These are phyloP conservation scores for Rhizophora apiculata DNA, from an alignment of 345 rosid species.

Conservation along the genomic window DNA sequence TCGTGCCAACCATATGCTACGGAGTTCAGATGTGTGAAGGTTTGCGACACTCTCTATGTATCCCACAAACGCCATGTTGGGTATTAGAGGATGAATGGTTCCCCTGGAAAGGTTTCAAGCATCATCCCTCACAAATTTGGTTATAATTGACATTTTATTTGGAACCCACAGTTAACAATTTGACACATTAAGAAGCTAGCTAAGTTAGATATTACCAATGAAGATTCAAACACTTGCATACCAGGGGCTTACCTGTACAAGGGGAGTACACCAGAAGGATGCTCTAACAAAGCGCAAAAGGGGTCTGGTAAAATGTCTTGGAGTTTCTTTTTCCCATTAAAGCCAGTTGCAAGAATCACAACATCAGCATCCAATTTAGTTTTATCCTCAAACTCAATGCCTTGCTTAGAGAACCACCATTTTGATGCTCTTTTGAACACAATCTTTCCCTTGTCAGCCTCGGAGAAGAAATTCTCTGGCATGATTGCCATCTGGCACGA, in stretches of 20 bases:
- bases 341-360: conserved; percentile 80
- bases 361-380: conserved; percentile 65
- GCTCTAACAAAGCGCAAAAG: conserved; percentile 51
- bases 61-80: conserved; percentile 77
- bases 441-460: conserved; percentile 79
- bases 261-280: conserved; percentile 63
- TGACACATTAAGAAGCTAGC: neutral
- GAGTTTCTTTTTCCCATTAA: conserved; percentile 77
- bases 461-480: conserved; percentile 70
- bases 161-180: neutral
- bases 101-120: conserved; percentile 40
- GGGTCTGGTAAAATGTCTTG: conserved; percentile 73
- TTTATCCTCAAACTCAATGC: conserved; percentile 66
- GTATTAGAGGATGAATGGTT: conserved; percentile 74
- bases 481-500: conserved; percentile 94
- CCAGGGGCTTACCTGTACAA: conserved; percentile 51
- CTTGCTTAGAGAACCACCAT: conserved; percentile 72
- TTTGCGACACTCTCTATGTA: conserved; percentile 72
- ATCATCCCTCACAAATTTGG: too few relatives aligned
- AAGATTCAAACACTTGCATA: neutral
- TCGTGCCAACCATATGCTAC: conserved; percentile 66
- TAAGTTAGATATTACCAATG: neutral
- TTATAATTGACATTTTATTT: too few relatives aligned
- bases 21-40: conserved; percentile 77
- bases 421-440: conserved; percentile 59